Evolutionary conservation across 805 yeast species (phyloP).

Genomic region (Zygoascus tannicola): DNA sequence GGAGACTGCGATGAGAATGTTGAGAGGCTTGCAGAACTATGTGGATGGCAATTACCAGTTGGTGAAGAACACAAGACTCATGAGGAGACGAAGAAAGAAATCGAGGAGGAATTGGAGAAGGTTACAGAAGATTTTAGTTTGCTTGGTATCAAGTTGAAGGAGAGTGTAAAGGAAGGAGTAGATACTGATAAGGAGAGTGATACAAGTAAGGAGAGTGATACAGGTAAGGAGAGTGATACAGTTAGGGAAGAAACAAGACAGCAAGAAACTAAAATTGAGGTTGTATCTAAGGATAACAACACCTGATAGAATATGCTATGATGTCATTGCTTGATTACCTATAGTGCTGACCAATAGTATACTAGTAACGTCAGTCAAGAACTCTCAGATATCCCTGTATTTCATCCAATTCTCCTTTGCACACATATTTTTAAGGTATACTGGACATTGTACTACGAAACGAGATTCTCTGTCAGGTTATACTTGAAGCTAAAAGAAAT

Average conservation of each 20-base stretch:
- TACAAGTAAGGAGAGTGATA: background rate
- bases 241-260: conserved; percentile 3
- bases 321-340: too few relatives aligned
- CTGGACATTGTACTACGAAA: too few relatives aligned
- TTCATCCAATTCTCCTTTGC: too few relatives aligned
- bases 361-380: background rate
- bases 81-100: background rate
- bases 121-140: conserved; percentile 9
- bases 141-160: background rate
- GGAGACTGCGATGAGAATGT: conserved; percentile 64
- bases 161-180: background rate
- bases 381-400: too few relatives aligned
- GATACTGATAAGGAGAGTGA: background rate
- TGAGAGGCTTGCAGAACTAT: conserved; percentile 37
- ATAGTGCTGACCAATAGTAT: background rate
- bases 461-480: too few relatives aligned
- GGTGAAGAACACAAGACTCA: too few relatives aligned
- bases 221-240: background rate
- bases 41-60: conserved; percentile 52
- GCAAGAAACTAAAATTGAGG: background rate
- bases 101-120: conserved; percentile 10
- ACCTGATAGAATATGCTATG: background rate
- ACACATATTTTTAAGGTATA: too few relatives aligned
- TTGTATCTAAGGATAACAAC: background rate
- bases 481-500: too few relatives aligned